phyloP scores from a whole-genome alignment of 148 eudicot species.

The Nepenthes mirabilis region DNA sequence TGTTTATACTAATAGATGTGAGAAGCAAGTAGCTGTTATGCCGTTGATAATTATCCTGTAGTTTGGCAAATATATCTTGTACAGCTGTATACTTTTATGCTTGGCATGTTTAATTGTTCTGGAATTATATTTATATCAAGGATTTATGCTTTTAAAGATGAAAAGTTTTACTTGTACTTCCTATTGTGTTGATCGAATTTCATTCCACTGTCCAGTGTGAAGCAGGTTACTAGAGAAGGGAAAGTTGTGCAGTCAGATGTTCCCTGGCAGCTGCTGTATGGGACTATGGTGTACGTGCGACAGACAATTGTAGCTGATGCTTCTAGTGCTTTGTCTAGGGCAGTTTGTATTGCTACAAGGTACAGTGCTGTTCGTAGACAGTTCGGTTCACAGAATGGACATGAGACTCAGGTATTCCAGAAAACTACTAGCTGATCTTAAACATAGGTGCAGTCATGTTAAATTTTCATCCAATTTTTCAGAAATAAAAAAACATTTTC shows the following conservation, averaged over 20 bases:
- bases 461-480: too few relatives aligned
- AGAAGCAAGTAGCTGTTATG: too few relatives aligned
- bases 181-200: neutral
- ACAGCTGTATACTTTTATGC: too few relatives aligned
- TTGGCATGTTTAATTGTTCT: too few relatives aligned
- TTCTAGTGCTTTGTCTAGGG: conserved; percentile 74
- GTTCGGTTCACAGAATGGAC: conserved; percentile 85
- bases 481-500: too few relatives aligned
- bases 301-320: conserved; percentile 83
- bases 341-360: conserved; percentile 91
- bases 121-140: too few relatives aligned
- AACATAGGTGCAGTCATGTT: too few relatives aligned
- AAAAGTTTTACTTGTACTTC: neutral
- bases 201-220: conserved; percentile 38
- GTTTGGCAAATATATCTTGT: too few relatives aligned
- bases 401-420: conserved; percentile 71
- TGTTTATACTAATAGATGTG: too few relatives aligned
- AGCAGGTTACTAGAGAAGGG: conserved; percentile 88
- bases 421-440: too few relatives aligned
- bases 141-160: too few relatives aligned
- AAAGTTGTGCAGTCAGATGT: conserved; percentile 63
- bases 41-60: too few relatives aligned
- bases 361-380: conserved; percentile 93
- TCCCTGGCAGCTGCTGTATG: conserved; percentile 84
- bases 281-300: conserved; percentile 88